Evolutionary conservation across 1,284 basidiomycete genomes (phyloP), one percentile per base, ranked within the genome.

Genomic region (Lentinula novae-zelandiae): DNA sequence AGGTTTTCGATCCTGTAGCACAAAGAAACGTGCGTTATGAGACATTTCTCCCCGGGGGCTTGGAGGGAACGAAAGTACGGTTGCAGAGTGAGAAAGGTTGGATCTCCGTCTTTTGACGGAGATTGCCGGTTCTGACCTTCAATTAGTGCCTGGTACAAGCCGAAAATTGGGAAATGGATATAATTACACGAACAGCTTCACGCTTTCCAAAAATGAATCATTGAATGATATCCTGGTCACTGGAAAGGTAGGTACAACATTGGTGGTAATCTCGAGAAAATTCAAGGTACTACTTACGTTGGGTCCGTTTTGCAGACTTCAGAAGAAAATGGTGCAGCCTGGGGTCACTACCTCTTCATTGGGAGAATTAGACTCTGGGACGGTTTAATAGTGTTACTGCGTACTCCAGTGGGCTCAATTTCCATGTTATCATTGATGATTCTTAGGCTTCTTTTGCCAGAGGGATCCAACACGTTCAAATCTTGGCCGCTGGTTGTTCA

Each of bases 281-380:
- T 36, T 67, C 59, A 5, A 9, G 42, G 52, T 17, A 44, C 17
- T 48, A 31, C 17, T 42, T 44, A 39, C 10, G 27, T 33, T 40
- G 13, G 48, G 15, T 20, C 54, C 55, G 6, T 54, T 60, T 40
- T 15, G 13, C 27, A 56, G n/a, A 38, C 27, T 44, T 53, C 20
- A 17, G 51, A 44, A 63, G 46, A 59, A 80, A 78, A 79, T 78
- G 31, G 72, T 71, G 49, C 69, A 34, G 79, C 79, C 15, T 83
- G 82, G 82, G 81, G 81, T 4, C 72, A 77, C 60, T 76, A 71
- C 63, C 73, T 68, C 22, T 72, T 78, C 53, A 67, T 79, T 58
- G 82, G 82, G 13, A 69, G 81, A 67, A 72, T 83, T 57, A 71
- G 81, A 33, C 70, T 71, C 42, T 82, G 79, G 79, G 81, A 83